Percentiles rank a stretch among this genome's conserved stretches.
phyloP scores from a whole-genome alignment of 257 asterid species.

The Lycium ferocissimum region DNA sequence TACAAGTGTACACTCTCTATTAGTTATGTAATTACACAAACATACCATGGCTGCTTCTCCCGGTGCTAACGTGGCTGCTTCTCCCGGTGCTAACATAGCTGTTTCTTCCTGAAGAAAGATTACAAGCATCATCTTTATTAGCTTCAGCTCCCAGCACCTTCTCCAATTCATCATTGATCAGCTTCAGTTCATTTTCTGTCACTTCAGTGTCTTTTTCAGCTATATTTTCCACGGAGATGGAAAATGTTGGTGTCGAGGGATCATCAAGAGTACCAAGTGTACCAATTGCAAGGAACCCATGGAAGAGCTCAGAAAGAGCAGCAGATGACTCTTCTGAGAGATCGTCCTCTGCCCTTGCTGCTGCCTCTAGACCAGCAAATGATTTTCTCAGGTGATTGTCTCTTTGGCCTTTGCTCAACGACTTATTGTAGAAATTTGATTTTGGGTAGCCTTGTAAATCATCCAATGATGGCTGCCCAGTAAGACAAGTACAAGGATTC shows the following conservation, averaged over 20 bases:
- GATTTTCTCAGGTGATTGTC: constrained; percentile 69
- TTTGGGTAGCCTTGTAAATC: constrained; percentile 46
- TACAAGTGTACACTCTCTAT: too few relatives aligned
- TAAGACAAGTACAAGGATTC: constrained; percentile 51
- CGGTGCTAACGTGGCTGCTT: constrained; percentile 69
- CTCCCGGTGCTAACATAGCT: constrained; percentile 78
- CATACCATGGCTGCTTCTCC: constrained; percentile 70
- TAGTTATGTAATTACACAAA: not conserved
- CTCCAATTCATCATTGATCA: constrained; percentile 88
- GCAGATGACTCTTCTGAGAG: constrained; percentile 61
- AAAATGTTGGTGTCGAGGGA: constrained; percentile 81
- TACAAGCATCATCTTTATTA: constrained; percentile 50
- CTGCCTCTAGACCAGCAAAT: constrained; percentile 67
- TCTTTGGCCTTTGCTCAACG: constrained; percentile 56
- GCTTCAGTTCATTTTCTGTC: constrained; percentile 78
- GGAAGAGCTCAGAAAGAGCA: constrained; percentile 78
- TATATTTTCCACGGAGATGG: constrained; percentile 71
- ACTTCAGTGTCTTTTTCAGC: constrained; percentile 84
- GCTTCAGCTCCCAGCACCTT: constrained; percentile 79
- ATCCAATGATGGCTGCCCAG: constrained; percentile 67
- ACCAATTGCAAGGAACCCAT: constrained; percentile 94
- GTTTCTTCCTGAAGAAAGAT: constrained; percentile 76
- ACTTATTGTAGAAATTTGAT: constrained; percentile 39
- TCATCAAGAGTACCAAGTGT: constrained; percentile 70
- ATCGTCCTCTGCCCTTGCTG: constrained; percentile 60